Evolutionary conservation across 1,284 basidiomycete genomes (phyloP), one percentile per base, ranked within the genome.

Genomic region (Ustilago curta): DNA sequence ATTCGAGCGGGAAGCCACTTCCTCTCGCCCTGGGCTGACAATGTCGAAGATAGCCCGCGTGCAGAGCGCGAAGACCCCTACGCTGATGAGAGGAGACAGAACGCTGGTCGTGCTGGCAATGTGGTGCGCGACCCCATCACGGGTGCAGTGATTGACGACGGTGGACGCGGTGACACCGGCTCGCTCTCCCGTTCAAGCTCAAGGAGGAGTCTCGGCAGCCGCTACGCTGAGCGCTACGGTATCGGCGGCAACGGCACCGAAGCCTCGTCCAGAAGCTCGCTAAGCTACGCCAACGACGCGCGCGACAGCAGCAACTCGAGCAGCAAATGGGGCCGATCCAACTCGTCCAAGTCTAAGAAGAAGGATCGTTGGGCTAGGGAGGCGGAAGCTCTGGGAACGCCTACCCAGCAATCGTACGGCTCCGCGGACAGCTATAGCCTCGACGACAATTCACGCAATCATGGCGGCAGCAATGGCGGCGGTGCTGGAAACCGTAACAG

Each of bases 311-410:
- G 14, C 42, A 56, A 45, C 43, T 31, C 42, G 12, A 57, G 59
- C 39, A 64, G 60, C 64, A 70, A 56, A 27, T 70, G 73, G 73
- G 60, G 64, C 8, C 60, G 59, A 21, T 60, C 69, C 50, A 65
- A 61, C 40, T 69, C 61, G 59, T 62, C 58, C 58, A 72, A 70
- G 55, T 50, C 43, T 45, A 63, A 66, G 31, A 76, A 76, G 61
- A 76, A 76, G 65, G 66, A 76, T 44, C 65, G 74, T 18, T 76
- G 69, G 69, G 74, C 74, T 5, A 54, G 74, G n/a, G 74, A 76
- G 32, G 74, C 74, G 5, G 74, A 76, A 21, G 74, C 59, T 1
- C 56, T 76, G 12, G 74, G 74, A 32, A 47, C 54, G 19, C 64
- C 69, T 29, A 47, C 56, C 29, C 62, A 70, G 56, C 57, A 55